phyloP scores from a whole-genome alignment of 1,284 basidiomycete genomes.

The Somion occarium region DNA sequence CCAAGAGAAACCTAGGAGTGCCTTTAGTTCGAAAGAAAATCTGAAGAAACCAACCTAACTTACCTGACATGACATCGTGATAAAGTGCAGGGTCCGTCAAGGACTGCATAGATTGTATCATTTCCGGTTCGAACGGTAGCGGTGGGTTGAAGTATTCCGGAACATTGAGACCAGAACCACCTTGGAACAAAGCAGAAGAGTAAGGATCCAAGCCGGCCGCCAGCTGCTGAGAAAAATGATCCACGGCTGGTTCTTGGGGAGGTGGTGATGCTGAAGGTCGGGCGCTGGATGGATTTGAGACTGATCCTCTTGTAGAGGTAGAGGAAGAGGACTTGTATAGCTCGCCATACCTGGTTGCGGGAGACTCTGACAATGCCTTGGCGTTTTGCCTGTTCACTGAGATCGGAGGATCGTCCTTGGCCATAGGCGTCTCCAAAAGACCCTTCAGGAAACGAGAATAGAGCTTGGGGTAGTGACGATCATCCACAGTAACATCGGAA shows the following conservation, averaged over 20 bases:
- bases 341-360: constrained; percentile 7
- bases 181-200: constrained; percentile 13
- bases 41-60: constrained; percentile 14
- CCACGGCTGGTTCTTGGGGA: neutral
- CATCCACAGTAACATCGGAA: constrained; percentile 66
- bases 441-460: constrained; percentile 71
- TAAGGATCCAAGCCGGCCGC: constrained; percentile 10
- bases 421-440: constrained; percentile 55
- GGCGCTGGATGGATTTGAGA: constrained; percentile 3
- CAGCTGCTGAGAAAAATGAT: constrained; percentile 5
- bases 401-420: constrained; percentile 32
- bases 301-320: neutral
- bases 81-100: constrained; percentile 44
- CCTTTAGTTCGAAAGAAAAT: neutral
- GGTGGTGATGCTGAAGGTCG: constrained; percentile 5
- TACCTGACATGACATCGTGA: constrained; percentile 51
- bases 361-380: constrained; percentile 13
- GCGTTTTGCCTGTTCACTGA: constrained; percentile 12
- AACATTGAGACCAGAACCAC: constrained; percentile 31
- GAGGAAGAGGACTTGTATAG: constrained; percentile 3
- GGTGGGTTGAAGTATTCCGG: constrained; percentile 24
- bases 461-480: constrained; percentile 69
- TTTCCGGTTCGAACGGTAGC: constrained; percentile 52
- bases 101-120: constrained; percentile 57
- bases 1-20: constrained; percentile 16